A percentile compares a stretch with the other conserved stretches of the same genome.
These are phyloP conservation scores for Polymyxa betae DNA, from an alignment of 208 protist genomes.

Conservation along the genomic window DNA sequence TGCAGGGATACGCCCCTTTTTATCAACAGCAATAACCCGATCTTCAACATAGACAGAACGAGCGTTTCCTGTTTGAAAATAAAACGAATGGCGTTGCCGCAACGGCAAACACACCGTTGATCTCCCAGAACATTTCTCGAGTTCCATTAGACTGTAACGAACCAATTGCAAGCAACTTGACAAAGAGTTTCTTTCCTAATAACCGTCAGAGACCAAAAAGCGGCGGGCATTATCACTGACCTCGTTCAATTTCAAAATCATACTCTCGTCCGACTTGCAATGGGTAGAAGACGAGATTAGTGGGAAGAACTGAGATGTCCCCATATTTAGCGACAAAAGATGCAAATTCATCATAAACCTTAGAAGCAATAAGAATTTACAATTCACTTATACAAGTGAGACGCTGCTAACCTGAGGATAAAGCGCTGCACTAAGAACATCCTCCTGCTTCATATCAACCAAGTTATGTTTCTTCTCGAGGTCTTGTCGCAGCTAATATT, in stretches of 20 bases:
- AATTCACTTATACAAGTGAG: slow-evolving; percentile 73
- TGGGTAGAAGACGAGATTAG: slow-evolving; percentile 69
- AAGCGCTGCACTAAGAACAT: slow-evolving; percentile 57
- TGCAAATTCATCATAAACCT: slow-evolving; percentile 78
- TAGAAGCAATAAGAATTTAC: slow-evolving; percentile 72
- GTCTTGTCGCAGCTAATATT: not conserved
- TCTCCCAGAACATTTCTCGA: slow-evolving; percentile 74
- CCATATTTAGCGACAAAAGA: slow-evolving; percentile 70
- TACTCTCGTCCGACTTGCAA: slow-evolving; percentile 67
- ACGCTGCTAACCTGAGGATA: slow-evolving; percentile 65
- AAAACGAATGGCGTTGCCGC: not conserved
- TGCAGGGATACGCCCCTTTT: slow-evolving; percentile 23
- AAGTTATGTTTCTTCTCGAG: not conserved
- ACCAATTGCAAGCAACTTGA: slow-evolving; percentile 67
- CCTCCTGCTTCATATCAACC: not conserved
- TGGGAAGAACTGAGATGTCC: slow-evolving; percentile 72
- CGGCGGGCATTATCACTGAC: not conserved
- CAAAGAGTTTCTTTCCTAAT: slow-evolving; percentile 68
- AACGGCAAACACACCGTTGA: slow-evolving; percentile 66
- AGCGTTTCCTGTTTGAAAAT: slow-evolving; percentile 60
- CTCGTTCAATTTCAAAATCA: slow-evolving; percentile 69
- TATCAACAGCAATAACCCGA: not conserved
- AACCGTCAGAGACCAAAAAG: not conserved
- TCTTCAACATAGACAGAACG: slow-evolving; percentile 71
- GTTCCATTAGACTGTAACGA: slow-evolving; percentile 48